phyloP scores from a whole-genome alignment of 2,329 filamentous ascomycete genomes.

The Malbranchea zuffiana region DNA sequence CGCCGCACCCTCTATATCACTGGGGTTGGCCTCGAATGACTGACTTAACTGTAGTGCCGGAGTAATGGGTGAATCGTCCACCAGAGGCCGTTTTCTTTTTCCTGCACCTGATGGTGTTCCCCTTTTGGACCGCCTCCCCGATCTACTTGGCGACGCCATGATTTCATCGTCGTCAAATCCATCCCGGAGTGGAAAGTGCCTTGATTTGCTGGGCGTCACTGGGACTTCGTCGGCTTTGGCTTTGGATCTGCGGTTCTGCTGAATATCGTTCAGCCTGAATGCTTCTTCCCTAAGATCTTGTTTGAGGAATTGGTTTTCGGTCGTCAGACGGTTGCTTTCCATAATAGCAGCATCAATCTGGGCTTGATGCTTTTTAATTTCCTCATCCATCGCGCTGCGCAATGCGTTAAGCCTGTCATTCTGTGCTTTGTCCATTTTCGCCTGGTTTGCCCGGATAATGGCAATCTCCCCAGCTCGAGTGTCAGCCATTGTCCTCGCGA shows the following conservation, averaged over 20 bases:
- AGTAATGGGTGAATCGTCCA: conserved; percentile 42
- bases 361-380: conserved; percentile 42
- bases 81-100: conserved; percentile 46
- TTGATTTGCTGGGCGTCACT: conserved; percentile 42
- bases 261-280: conserved; percentile 35
- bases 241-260: conserved; percentile 20
- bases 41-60: conserved; percentile 34
- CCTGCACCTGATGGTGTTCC: conserved; percentile 45
- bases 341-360: conserved; percentile 45
- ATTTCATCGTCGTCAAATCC: conserved; percentile 55
- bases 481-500: conserved; percentile 33
- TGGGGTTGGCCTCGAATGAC: conserved; percentile 16
- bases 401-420: conserved; percentile 43
- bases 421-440: conserved; percentile 42
- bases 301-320: conserved; percentile 49
- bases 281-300: conserved; percentile 49
- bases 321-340: conserved; percentile 47
- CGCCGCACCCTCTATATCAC: conserved; percentile 17
- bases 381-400: conserved; percentile 45
- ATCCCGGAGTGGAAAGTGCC: conserved; percentile 43
- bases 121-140: conserved; percentile 37
- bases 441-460: conserved; percentile 49
- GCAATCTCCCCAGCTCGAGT: conserved; percentile 51
- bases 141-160: conserved; percentile 45
- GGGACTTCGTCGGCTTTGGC: conserved; percentile 34